Percentiles rank a stretch among this genome's conserved stretches.
phyloP scores from a whole-genome alignment of 306 rosid genomes.

The Lagenaria siceraria region DNA sequence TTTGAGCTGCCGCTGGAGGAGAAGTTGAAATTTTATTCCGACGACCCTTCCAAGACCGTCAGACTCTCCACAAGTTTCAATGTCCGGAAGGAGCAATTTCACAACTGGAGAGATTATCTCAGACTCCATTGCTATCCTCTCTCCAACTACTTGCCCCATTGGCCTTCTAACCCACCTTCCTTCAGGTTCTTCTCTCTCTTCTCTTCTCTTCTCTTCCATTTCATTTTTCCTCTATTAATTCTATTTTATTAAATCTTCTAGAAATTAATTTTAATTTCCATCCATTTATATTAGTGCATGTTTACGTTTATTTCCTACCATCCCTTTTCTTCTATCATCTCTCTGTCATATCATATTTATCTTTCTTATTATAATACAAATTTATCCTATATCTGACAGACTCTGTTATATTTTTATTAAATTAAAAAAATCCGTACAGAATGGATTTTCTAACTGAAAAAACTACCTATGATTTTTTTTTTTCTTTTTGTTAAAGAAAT shows the following conservation, averaged over 20 bases:
- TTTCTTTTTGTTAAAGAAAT: too few species aligned
- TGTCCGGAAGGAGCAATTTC: constrained; percentile 54
- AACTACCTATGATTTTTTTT: not conserved
- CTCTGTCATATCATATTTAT: not conserved
- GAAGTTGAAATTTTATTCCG: constrained; percentile 76
- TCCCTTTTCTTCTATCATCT: not conserved
- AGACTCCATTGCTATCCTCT: constrained; percentile 85
- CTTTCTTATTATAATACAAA: too few species aligned
- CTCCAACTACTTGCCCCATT: constrained; percentile 44
- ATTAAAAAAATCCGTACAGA: not conserved
- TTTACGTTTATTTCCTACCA: too few species aligned
- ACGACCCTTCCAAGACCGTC: constrained; percentile 68
- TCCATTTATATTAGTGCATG: too few species aligned
- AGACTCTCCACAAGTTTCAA: constrained; percentile 79
- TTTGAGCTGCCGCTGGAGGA: constrained; percentile 63
- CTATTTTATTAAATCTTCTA: too few species aligned
- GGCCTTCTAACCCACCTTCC: constrained; percentile 75
- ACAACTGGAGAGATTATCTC: constrained; percentile 92
- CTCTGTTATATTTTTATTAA: not conserved
- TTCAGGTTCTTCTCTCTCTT: constrained; percentile 46
- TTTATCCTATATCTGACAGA: not conserved
- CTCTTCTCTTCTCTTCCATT: not conserved
- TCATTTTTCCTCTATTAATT: too few species aligned
- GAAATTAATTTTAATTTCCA: too few species aligned
- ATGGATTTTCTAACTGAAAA: not conserved